phyloP scores from a whole-genome alignment of 2,329 filamentous ascomycete genomes.

The Coniochaeta hoffmannii region DNA sequence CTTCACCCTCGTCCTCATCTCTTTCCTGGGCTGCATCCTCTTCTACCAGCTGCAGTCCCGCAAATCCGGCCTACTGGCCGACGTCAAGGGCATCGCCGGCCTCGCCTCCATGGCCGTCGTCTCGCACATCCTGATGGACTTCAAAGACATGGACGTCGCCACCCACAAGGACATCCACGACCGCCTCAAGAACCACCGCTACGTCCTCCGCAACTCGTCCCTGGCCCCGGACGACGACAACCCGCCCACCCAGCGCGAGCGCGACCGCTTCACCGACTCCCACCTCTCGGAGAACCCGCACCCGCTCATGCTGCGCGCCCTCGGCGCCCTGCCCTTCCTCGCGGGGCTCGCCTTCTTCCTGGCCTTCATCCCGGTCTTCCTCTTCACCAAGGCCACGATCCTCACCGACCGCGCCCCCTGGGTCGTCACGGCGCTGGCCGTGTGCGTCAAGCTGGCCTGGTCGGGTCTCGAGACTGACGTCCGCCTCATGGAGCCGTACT shows the following conservation, averaged over 20 bases:
- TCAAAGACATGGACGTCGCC: constrained; percentile 63
- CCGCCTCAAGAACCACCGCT: constrained; percentile 57
- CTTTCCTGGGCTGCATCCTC: constrained; percentile 47
- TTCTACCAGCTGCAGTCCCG: constrained; percentile 54
- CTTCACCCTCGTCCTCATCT: constrained; percentile 46
- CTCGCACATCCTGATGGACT: constrained; percentile 66
- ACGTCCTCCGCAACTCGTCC: constrained; percentile 63
- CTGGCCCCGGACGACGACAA: constrained; percentile 56
- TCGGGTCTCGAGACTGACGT: constrained; percentile 60
- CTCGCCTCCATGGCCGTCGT: constrained; percentile 69
- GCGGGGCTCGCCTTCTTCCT: constrained; percentile 48
- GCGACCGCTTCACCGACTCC: constrained; percentile 39
- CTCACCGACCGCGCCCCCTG: constrained; percentile 57
- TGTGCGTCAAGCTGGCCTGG: constrained; percentile 62
- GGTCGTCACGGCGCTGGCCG: constrained; percentile 57
- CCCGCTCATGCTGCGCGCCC: constrained; percentile 58
- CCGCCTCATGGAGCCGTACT: constrained; percentile 69
- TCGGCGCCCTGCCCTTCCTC: constrained; percentile 54
- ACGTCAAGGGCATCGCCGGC: constrained; percentile 67
- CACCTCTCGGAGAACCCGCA: constrained; percentile 55
- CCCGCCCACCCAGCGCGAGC: constrained; percentile 31
- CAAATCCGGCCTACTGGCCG: constrained; percentile 57
- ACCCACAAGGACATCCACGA: constrained; percentile 60
- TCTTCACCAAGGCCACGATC: constrained; percentile 49
- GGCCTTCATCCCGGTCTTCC: constrained; percentile 50